Base-by-base conservation (phyloP, 495 filamentous ascomycete genomes). In the Ascobolus immersus region DNA sequence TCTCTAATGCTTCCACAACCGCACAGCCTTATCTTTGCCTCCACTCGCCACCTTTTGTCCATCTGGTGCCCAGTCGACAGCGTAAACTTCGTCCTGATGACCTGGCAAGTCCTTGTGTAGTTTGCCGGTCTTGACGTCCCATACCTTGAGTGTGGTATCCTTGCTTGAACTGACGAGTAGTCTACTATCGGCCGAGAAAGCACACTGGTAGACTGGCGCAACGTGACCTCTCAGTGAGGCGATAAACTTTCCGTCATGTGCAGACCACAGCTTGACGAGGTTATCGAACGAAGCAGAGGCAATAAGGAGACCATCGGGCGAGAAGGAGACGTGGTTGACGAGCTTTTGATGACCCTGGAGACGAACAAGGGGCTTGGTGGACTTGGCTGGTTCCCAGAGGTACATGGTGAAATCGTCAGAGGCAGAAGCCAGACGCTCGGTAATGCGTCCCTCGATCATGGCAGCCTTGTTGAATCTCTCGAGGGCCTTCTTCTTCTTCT, bases 401-500 rank as follows among this genome's bases (percentile, higher is more conserved):
- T 76, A 92, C 62, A 94, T 86, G 4, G 86, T 94, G 55, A 78
- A 86, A 47, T 99, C 89, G 44, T 99, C 86, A 45, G 70, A 76
- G 2, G 84, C 89, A 1, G 79, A 81, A 2, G 90, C 80, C 2
- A 93, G 57, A 13, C 80, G 68, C 54, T 99, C 86, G 2, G 76
- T 66, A 23, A 86, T 63, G 44, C 73, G 68, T 33, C 74, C 76
- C 23, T 72, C 64, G 23, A 80, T 60, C 9, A 65, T 84, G 5
- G 82, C 82, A 5, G 82, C 80, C 44, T 79, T 75, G 42, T 82
- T 67, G 47, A 89, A 94, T n/a, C 80, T 66, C 42, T 77, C 65
- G 44, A 65, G 69, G 0, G 86, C 81, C 42, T 79, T 79, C 6
- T 61, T 59, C 20, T 71, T 52, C 52, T 77, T 86, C 28, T 61